phyloP scores from a whole-genome alignment of 163 green algal genomes.

The Coccomyxa subellipsoidea region DNA sequence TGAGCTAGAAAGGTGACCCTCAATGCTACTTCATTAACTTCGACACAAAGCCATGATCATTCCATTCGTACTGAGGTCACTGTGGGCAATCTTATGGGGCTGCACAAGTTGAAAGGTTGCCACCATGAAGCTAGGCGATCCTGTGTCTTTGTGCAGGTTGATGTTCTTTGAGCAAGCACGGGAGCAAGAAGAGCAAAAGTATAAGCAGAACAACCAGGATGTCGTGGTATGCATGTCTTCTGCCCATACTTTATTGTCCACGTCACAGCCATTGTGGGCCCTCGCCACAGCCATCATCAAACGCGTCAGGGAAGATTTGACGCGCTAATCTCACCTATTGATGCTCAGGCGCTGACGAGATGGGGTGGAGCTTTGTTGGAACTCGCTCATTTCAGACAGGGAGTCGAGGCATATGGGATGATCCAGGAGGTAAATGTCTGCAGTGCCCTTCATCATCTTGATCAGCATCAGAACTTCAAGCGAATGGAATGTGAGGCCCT shows the following conservation, averaged over 20 bases:
- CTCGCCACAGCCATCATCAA: no score
- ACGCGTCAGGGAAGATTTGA: no score
- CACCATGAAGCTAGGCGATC: background rate
- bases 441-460: background rate
- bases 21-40: background rate
- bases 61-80: background rate
- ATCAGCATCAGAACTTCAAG: background rate
- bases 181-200: conserved; percentile 76
- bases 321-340: no score
- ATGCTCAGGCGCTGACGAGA: conserved; percentile 89
- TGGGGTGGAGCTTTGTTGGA: conserved; percentile 95
- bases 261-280: background rate
- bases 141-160: conserved; percentile 40
- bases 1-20: conserved; percentile 42
- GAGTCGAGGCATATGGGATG: conserved; percentile 77
- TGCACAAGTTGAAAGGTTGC: background rate
- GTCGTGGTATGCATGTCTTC: conserved; percentile 52
- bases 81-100: background rate
- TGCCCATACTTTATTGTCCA: background rate
- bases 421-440: conserved; percentile 73
- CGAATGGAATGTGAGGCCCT: background rate
- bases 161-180: conserved; percentile 94
- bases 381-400: conserved; percentile 92
- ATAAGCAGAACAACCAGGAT: conserved; percentile 77
- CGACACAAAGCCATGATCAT: background rate